Base-by-base conservation (phyloP, 345 rosid species). In the Murraya koenigii region DNA sequence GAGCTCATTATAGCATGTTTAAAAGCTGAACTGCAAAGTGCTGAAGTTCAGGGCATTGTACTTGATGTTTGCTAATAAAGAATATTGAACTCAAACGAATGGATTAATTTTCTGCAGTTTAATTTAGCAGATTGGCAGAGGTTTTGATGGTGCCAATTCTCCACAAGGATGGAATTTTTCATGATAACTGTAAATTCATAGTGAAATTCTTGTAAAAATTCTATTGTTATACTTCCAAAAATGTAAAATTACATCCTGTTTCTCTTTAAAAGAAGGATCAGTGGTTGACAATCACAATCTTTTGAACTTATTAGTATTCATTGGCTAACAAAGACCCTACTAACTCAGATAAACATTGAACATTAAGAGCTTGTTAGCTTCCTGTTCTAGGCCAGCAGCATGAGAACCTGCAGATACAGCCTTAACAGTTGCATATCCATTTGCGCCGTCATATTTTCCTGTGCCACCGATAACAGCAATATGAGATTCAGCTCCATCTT, bases 381-480 rank as follows among this genome's bases (percentile, higher is more conserved):
- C 47, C 44, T 20, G 47, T 65, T 36, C 69, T 22, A 20, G 15
- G 26, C 69, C 69, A 65, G 47, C 69, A 19, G 41, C 38, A 60
- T 25, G 2, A 28, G 35, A 26, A 35, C 65, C 65, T 61, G 20
- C 41, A 10, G 69, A 23, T 8, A 65, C 69, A 8, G 47, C 47
- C 47, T 20, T 36, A 22, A 65, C 17, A 8, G 28, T 65, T 30
- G 47, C 47, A 22, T 35, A 35, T 25, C 69, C 93, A 81, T 88
- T 90, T 26, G 91, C 89, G 28, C 77, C 75, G 26, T 72, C 33
- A 77, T 79, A 88, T 75, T 82, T 80, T 39, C 93, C 90, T 2
- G 77, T 81, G 41, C 91, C 89, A 56, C 91, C 89, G 35, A 88
- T 86, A 7, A 90, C 88, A 0, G 93, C 88, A 1, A 89, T 73